A percentile compares a stretch with the other conserved stretches of the same genome.
phyloP scores from a whole-genome alignment of 2,329 filamentous ascomycete species.

The Penicillium sp. region DNA sequence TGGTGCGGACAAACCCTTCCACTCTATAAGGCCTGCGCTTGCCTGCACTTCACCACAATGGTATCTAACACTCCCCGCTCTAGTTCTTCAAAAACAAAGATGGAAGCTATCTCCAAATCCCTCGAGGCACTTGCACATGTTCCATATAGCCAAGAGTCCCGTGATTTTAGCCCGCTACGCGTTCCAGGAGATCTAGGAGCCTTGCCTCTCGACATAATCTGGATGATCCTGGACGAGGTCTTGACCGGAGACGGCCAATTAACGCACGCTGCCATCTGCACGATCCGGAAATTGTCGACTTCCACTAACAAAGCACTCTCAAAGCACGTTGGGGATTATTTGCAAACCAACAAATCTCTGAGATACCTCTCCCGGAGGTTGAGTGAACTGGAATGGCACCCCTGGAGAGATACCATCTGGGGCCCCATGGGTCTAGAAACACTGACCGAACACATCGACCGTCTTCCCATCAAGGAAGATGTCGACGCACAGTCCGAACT shows the following conservation, averaged over 20 bases:
- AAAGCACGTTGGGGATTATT: neutral
- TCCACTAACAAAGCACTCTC: neutral
- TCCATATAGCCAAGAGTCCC: neutral
- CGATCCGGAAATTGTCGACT: neutral
- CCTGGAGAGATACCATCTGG: neutral
- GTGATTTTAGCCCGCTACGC: neutral
- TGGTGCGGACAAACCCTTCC: neutral
- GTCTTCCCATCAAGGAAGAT: neutral
- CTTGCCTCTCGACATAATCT: neutral
- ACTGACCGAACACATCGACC: neutral
- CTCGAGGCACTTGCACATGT: neutral
- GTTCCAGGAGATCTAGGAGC: neutral
- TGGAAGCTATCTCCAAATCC: neutral
- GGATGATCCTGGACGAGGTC: neutral
- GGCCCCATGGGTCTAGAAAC: neutral
- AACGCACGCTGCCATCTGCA: neutral
- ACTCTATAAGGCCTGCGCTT: neutral
- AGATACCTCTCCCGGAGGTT: neutral
- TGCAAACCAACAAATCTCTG: neutral
- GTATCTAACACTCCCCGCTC: neutral
- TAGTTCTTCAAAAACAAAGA: neutral
- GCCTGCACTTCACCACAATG: neutral
- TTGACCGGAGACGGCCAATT: neutral
- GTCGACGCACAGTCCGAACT: neutral
- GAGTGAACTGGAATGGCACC: neutral